Conservation (phyloP, 805 yeast genomes). For the Kuraishia piskuri region DNA sequence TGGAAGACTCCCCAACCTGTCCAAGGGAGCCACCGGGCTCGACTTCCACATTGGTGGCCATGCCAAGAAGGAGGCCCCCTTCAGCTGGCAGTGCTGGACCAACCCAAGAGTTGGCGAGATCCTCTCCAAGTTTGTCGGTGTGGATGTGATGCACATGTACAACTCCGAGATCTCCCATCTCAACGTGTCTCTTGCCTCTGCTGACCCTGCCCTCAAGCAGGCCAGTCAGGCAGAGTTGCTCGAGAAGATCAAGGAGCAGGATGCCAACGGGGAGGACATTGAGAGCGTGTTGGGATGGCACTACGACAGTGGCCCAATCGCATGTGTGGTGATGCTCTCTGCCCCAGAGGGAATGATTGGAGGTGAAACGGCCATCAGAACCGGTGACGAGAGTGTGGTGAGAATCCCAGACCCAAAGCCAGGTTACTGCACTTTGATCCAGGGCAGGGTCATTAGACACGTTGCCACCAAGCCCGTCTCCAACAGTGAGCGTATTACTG, state of each 20-base stretch:
- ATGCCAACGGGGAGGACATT: neutral
- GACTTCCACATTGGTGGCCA: slow-evolving; percentile 41
- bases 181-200: slow-evolving; percentile 31
- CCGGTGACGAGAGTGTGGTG: slow-evolving; percentile 29
- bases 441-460: slow-evolving; percentile 37
- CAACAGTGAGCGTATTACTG: slow-evolving; percentile 30
- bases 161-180: slow-evolving; percentile 50
- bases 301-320: slow-evolving; percentile 55
- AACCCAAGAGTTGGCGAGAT: slow-evolving; percentile 48
- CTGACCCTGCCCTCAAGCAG: neutral
- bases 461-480: slow-evolving; percentile 35
- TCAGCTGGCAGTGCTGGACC: slow-evolving; percentile 47
- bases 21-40: slow-evolving; percentile 27
- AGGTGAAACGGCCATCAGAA: slow-evolving; percentile 48
- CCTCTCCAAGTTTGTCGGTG: slow-evolving; percentile 47
- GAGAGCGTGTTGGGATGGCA: slow-evolving; percentile 46
- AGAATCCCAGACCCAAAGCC: slow-evolving; percentile 31
- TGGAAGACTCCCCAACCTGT: slow-evolving; percentile 26
- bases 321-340: slow-evolving; percentile 53
- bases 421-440: slow-evolving; percentile 39
- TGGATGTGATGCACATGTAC: slow-evolving; percentile 42
- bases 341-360: slow-evolving; percentile 52
- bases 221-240: slow-evolving; percentile 14
- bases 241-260: neutral
- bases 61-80: slow-evolving; percentile 32